Percentiles rank a stretch among this genome's conserved stretches.
Conservation (phyloP, 139 green algal genomes). For the Chlorella sp. region DNA sequence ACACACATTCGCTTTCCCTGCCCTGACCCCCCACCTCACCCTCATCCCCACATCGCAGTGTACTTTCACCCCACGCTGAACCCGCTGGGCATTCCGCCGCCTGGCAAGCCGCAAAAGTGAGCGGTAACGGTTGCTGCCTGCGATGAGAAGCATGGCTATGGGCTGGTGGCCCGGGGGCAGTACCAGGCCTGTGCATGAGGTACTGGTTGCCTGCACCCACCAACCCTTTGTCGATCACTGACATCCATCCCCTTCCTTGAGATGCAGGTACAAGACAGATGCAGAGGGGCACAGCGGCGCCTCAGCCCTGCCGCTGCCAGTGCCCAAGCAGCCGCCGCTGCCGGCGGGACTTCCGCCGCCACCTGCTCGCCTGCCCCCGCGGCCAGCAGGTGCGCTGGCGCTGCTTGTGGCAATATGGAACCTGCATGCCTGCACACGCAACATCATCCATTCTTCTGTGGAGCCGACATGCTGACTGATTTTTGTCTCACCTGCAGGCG, state of each 20-base stretch:
- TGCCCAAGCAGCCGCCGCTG: conserved; percentile 72
- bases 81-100: conserved; percentile 66
- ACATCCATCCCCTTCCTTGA: not conserved
- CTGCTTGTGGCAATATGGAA: too few species aligned
- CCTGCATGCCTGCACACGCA: not conserved
- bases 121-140: not conserved
- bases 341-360: conserved; percentile 59
- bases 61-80: conserved; percentile 83
- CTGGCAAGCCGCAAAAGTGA: conserved; percentile 66
- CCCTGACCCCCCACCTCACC: not conserved
- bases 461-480: too few species aligned
- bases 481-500: not conserved
- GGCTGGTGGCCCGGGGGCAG: too few species aligned
- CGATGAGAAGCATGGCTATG: not conserved
- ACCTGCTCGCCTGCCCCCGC: conserved; percentile 48
- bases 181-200: not conserved
- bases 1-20: not conserved
- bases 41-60: conserved; percentile 56
- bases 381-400: conserved; percentile 27
- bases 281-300: not conserved
- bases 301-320: conserved; percentile 49
- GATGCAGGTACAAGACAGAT: conserved; percentile 33
- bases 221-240: not conserved
- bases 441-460: not conserved
- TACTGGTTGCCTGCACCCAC: not conserved